Conservation (phyloP, 306 rosid genomes). For the Sesbania bispinosa region DNA sequence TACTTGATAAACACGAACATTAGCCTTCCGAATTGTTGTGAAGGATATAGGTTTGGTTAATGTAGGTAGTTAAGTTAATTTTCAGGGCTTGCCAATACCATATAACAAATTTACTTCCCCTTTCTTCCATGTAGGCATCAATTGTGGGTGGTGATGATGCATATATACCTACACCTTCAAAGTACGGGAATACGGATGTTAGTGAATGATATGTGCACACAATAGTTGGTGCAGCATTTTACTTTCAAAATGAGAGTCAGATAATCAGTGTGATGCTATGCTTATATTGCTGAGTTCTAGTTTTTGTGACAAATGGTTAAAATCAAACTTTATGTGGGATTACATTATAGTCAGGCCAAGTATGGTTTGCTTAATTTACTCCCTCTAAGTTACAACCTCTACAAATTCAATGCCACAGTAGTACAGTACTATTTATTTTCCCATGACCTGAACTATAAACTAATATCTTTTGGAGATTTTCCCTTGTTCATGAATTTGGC, state of each 20-base stretch:
- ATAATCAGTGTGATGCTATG: not conserved
- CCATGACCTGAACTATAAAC: not conserved
- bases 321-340: not conserved
- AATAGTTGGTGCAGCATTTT: conserved; percentile 7
- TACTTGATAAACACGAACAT: conserved; percentile 46
- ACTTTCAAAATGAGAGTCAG: not conserved
- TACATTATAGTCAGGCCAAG: not conserved
- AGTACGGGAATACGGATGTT: not conserved
- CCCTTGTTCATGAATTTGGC: conserved; percentile 6
- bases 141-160: not conserved
- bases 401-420: conserved; percentile 8
- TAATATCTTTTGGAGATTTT: not conserved
- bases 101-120: too few relatives aligned
- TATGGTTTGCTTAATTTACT: conserved; percentile 3
- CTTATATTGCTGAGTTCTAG: not conserved
- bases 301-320: not conserved
- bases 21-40: conserved; percentile 29
- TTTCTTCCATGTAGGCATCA: not conserved
- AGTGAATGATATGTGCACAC: not conserved
- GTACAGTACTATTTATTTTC: not conserved
- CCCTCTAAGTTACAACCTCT: not conserved
- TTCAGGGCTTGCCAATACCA: too few relatives aligned
- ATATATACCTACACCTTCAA: not conserved
- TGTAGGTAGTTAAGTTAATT: too few relatives aligned
- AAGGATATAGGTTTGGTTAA: too few relatives aligned